Evolutionary conservation across 306 rosid genomes (phyloP).

Genomic region (Castanea mollissima): DNA sequence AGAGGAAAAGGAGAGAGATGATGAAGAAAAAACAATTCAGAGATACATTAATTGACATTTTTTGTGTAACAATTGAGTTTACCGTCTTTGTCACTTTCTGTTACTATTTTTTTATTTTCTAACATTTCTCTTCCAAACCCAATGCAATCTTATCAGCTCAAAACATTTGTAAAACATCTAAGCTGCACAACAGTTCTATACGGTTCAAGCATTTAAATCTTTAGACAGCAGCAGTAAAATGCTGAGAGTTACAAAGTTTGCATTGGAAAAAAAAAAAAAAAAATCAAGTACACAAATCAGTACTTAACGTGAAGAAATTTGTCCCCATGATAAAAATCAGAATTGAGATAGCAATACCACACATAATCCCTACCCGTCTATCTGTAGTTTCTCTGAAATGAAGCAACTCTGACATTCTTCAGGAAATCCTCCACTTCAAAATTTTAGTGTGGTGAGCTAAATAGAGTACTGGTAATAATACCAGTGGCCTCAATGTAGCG

Average conservation of each 20-base stretch:
- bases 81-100: background rate
- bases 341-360: slow-evolving; percentile 1
- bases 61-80: background rate
- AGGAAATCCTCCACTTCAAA: background rate
- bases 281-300: slow-evolving; percentile 1
- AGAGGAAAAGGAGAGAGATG: background rate
- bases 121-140: background rate
- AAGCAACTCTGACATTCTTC: slow-evolving; percentile 1
- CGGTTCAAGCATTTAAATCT: background rate
- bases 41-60: background rate
- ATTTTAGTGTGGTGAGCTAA: slow-evolving; percentile 48
- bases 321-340: slow-evolving; percentile 6
- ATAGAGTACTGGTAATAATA: slow-evolving; percentile 70
- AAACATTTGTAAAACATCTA: background rate
- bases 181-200: background rate
- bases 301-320: background rate
- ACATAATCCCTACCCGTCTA: slow-evolving; percentile 6
- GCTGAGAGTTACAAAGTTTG: background rate
- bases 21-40: background rate
- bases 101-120: background rate
- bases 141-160: background rate
- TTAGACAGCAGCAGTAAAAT: background rate
- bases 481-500: slow-evolving; percentile 98
- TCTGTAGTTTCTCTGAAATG: slow-evolving; percentile 9
- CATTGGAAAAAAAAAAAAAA: background rate